Evolutionary conservation across 352 stramenopile genomes (phyloP).

Genomic region (Globisporangium nodosum): DNA sequence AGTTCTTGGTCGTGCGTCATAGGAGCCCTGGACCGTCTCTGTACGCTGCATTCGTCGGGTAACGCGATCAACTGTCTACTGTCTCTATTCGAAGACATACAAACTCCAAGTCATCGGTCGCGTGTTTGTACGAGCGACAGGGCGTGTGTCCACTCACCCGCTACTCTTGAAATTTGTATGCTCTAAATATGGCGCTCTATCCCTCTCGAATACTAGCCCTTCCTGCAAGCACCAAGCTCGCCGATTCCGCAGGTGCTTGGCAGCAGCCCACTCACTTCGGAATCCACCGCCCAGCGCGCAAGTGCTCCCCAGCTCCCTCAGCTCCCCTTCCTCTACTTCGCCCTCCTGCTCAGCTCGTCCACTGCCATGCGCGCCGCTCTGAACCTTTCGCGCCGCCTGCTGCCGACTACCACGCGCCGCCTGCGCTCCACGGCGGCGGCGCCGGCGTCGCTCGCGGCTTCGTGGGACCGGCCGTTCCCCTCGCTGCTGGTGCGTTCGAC

Average conservation of each 20-base stretch:
- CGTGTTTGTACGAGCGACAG: not conserved
- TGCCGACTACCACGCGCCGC: constrained; percentile 4
- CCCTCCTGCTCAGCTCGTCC: not conserved
- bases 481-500: constrained; percentile 58
- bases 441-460: constrained; percentile 54
- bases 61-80: constrained; percentile 26
- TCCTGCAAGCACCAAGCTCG: not conserved
- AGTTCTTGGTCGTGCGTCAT: too few species aligned
- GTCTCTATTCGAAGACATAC: not conserved
- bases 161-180: not conserved
- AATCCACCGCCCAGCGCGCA: constrained; percentile 10
- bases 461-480: constrained; percentile 72
- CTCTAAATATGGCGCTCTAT: not conserved
- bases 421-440: constrained; percentile 33
- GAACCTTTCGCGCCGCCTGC: constrained; percentile 20
- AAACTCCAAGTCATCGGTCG: not conserved
- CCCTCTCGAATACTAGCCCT: not conserved
- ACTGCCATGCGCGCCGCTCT: constrained; percentile 28
- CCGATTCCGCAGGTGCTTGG: not conserved
- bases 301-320: not conserved
- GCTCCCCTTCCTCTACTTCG: not conserved
- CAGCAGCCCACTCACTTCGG: constrained; percentile 3
- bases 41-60: constrained; percentile 20
- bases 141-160: not conserved
- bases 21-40: too few species aligned